phyloP scores from a whole-genome alignment of 1,284 basidiomycete genomes.

The Acaromyces ingoldii region DNA sequence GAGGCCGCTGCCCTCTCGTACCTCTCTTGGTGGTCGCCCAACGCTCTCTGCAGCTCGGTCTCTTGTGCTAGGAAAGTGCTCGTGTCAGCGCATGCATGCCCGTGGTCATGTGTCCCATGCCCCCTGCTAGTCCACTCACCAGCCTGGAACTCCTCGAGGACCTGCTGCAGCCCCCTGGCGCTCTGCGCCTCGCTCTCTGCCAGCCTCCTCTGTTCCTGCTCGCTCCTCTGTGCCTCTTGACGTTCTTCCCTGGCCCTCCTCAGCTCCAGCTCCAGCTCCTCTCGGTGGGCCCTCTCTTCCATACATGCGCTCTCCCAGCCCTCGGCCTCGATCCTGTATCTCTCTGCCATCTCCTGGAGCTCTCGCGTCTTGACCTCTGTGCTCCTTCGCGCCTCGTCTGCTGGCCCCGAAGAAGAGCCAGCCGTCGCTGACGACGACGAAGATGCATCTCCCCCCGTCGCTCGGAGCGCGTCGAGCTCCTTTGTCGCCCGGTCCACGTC shows the following conservation, averaged over 20 bases:
- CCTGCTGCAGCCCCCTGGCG: constrained; percentile 77
- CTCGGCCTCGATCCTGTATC: constrained; percentile 28
- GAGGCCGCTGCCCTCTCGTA: constrained; percentile 66
- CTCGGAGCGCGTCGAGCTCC: constrained; percentile 25
- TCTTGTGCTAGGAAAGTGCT: constrained; percentile 54
- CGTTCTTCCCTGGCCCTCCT: constrained; percentile 53
- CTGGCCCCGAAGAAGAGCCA: no score
- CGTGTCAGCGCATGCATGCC: no score
- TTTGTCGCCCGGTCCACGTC: constrained; percentile 25
- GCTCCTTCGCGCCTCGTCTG: not conserved
- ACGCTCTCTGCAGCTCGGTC: constrained; percentile 62
- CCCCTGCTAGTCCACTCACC: no score
- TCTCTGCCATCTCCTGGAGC: constrained; percentile 29
- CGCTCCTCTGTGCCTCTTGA: constrained; percentile 49
- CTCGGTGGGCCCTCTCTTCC: constrained; percentile 25
- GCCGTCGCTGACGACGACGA: not conserved
- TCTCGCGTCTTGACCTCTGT: constrained; percentile 13
- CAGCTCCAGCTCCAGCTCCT: constrained; percentile 62
- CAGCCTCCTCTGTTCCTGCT: constrained; percentile 57
- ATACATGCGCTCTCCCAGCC: constrained; percentile 18
- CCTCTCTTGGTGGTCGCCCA: constrained; percentile 73
- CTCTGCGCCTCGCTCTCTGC: constrained; percentile 70
- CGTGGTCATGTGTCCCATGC: no score
- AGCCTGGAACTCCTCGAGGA: constrained; percentile 88
- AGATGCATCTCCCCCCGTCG: no score